Percentiles rank a stretch among this genome's conserved stretches.
phyloP scores from a whole-genome alignment of 2,329 filamentous ascomycete genomes.

The Alternaria conjuncta region DNA sequence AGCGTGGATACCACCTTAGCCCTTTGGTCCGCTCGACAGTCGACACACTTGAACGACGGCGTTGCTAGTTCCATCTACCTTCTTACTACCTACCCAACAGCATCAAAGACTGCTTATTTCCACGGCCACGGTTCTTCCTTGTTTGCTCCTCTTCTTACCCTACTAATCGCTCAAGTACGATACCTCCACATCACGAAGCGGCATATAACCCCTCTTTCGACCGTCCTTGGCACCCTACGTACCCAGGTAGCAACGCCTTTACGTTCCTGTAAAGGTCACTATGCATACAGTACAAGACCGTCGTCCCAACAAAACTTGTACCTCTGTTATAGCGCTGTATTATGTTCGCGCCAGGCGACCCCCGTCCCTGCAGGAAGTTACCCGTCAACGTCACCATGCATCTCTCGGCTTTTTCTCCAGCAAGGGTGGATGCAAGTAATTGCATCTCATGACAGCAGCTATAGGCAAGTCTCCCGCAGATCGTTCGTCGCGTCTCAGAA shows the following conservation, averaged over 20 bases:
- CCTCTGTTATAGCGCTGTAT: background rate
- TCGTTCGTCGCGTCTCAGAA: background rate
- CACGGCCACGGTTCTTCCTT: background rate
- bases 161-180: background rate
- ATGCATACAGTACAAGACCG: constrained; percentile 9
- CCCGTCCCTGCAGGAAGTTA: constrained; percentile 5
- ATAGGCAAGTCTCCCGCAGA: background rate
- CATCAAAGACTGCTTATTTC: background rate
- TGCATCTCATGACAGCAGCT: background rate
- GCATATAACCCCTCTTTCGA: background rate
- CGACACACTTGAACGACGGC: background rate
- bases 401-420: background rate
- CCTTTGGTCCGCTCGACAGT: constrained; percentile 2
- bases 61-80: background rate
- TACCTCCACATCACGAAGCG: background rate
- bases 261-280: background rate
- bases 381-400: constrained; percentile 11
- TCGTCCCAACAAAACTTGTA: constrained; percentile 13
- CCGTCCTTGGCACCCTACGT: background rate
- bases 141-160: background rate
- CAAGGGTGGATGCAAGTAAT: constrained; percentile 6
- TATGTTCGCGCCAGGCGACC: background rate
- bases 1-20: background rate
- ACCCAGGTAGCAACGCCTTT: constrained; percentile 1
- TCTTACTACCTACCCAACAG: background rate